These are phyloP conservation scores for Coriolopsis trogii DNA, from an alignment of 1,284 basidiomycete species.

Conservation along the genomic window DNA sequence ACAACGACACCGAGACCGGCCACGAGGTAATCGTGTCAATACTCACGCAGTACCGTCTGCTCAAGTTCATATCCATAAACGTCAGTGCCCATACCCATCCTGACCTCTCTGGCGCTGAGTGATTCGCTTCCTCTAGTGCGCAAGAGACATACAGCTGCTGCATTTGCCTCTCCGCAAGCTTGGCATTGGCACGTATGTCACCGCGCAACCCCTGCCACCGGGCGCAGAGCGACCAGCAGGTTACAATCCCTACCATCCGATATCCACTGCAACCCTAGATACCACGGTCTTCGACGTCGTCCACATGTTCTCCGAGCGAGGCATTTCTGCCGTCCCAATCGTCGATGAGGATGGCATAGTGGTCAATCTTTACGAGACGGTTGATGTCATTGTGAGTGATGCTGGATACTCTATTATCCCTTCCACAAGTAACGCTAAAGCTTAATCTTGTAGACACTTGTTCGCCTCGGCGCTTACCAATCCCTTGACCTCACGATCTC, in stretches of 20 bases:
- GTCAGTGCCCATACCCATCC: constrained; percentile 50
- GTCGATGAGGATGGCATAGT: constrained; percentile 93
- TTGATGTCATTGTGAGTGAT: constrained; percentile 92
- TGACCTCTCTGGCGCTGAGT: constrained; percentile 12
- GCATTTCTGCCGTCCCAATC: constrained; percentile 97
- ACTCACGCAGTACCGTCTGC: constrained; percentile 95
- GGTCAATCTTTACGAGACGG: constrained; percentile 97
- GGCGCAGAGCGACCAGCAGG: constrained; percentile 45
- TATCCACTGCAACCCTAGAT: constrained; percentile 89
- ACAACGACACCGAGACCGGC: constrained; percentile 91
- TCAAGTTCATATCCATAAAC: constrained; percentile 99
- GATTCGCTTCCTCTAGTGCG: constrained; percentile 48
- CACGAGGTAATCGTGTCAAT: constrained; percentile 97
- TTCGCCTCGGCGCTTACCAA: constrained; percentile 94
- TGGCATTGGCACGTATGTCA: constrained; percentile 94
- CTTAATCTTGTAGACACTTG: constrained; percentile 69
- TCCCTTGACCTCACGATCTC: constrained; percentile 94
- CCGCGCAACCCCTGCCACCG: constrained; percentile 37
- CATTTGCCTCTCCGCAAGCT: constrained; percentile 84
- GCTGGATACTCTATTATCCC: constrained; percentile 11
- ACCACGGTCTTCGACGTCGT: constrained; percentile 98
- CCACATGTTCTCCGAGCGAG: constrained; percentile 96
- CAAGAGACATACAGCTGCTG: constrained; percentile 75
- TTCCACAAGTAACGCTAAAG: not conserved
- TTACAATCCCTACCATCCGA: constrained; percentile 81